Evolutionary conservation across 2,329 filamentous ascomycete species (phyloP), one percentile per base, ranked within the genome.

Genomic region (Aurifilum marmelostoma): DNA sequence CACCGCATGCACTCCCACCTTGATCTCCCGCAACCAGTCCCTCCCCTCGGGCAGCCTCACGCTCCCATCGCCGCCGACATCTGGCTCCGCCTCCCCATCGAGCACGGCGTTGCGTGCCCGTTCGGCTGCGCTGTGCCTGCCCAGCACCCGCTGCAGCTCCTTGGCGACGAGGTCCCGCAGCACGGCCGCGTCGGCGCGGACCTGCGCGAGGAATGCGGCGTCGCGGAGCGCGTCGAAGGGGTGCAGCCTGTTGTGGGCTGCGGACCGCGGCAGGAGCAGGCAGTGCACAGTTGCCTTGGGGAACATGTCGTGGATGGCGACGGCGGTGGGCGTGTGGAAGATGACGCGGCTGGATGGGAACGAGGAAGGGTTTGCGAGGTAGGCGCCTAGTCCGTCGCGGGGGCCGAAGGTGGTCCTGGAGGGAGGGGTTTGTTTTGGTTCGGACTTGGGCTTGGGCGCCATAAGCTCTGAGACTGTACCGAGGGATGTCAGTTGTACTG

Each of bases 281-380:
- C 93, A 85, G 81, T 99, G 96, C 4, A 97, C 84, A 3, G 87
- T 89, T 3, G 92, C 88, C 79, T 98, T 99, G 11, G 96, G 94
- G 77, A 89, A 99, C 71, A 89, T 83, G 81, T 99, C 96, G 74
- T 90, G 86, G 77, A 98, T 92, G 27, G 89, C 87, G 64, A 94
- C 92, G 73, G 91, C 93, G 70, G 88, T 81, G n/a, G 87, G 83
- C 72, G 88, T 87, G 78, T 89, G 83, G 75, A 89, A 90, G 67
- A 96, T 83, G 1, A 94, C 86, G 6, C 84, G 81, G 34, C 82
- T 84, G 6, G 84, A 73, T 1, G 89, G 85, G 74, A 88, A 91
- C 1, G 84, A 82, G 43, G 85, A 83, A 0, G 92, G 92, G 66
- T 88, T 79, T 9, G 81, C 74, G 63, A 91, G 89, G 79, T 96